phyloP scores from a whole-genome alignment of 1,139 yeast species.

The Candida anutae region DNA sequence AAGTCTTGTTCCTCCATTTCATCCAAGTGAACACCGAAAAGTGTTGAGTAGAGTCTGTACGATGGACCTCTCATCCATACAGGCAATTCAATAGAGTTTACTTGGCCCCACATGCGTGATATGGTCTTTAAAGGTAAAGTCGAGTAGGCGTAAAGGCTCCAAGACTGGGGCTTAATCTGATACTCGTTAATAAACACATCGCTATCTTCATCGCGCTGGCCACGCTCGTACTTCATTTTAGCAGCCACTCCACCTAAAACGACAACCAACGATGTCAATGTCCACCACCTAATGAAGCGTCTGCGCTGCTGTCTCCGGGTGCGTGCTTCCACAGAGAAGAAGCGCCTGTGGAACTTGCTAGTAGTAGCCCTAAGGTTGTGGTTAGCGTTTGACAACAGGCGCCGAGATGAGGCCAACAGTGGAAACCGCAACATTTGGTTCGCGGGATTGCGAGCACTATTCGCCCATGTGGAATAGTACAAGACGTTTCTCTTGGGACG shows the following conservation, averaged over 20 bases:
- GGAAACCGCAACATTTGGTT: constrained; percentile 18
- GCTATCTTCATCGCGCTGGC: constrained; percentile 22
- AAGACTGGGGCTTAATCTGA: constrained; percentile 59
- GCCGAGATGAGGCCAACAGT: constrained; percentile 19
- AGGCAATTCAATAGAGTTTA: constrained; percentile 79
- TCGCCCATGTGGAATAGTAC: constrained; percentile 43
- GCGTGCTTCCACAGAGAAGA: constrained; percentile 40
- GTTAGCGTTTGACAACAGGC: constrained; percentile 34
- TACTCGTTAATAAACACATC: constrained; percentile 27
- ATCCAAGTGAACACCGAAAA: constrained; percentile 83
- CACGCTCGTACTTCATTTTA: constrained; percentile 37
- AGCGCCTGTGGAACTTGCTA: constrained; percentile 29
- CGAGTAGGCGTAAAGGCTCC: constrained; percentile 85
- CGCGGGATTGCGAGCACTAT: constrained; percentile 11
- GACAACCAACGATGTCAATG: constrained; percentile 55
- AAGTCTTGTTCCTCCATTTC: constrained; percentile 86
- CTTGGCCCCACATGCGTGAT: constrained; percentile 90
- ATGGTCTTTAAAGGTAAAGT: constrained; percentile 87
- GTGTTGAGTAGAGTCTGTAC: constrained; percentile 63
- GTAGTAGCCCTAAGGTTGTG: constrained; percentile 30
- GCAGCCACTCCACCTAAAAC: constrained; percentile 61
- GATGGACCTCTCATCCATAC: constrained; percentile 84
- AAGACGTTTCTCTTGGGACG: constrained; percentile 54
- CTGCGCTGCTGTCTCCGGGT: constrained; percentile 38
- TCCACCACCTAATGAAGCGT: constrained; percentile 59